A percentile compares a stretch with the other conserved stretches of the same genome.
phyloP scores from a whole-genome alignment of 352 stramenopile species.

The Globisporangium viniferum region DNA sequence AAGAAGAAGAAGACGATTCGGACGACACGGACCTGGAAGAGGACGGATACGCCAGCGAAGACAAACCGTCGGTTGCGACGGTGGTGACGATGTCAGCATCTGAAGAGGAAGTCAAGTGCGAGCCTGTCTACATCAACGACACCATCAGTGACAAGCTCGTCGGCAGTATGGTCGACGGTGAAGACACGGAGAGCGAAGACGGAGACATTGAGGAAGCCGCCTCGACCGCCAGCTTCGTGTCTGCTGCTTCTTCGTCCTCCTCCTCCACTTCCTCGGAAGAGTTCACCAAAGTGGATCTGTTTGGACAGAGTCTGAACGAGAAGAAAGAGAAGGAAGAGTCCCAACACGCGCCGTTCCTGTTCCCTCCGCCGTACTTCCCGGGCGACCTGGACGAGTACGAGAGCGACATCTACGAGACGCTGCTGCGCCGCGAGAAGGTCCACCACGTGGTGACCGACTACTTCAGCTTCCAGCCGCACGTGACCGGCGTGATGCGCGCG shows the following conservation, averaged over 20 bases:
- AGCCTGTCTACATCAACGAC: not conserved
- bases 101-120: not conserved
- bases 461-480: conserved; percentile 43
- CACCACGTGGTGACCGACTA: conserved; percentile 53
- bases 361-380: conserved; percentile 29
- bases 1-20: conserved; percentile 1
- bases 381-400: conserved; percentile 49
- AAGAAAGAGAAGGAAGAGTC: not conserved
- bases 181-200: conserved; percentile 20
- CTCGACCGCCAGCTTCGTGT: not conserved
- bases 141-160: not conserved
- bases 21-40: conserved; percentile 7
- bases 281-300: conserved; percentile 10
- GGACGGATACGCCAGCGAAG: not conserved
- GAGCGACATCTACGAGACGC: conserved; percentile 49
- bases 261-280: not conserved
- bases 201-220: not conserved
- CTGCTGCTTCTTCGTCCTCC: not conserved
- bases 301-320: conserved; percentile 9
- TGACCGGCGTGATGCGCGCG: conserved; percentile 59
- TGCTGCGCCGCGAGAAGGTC: conserved; percentile 36
- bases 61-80: not conserved
- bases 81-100: not conserved
- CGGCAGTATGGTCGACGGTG: conserved; percentile 2
- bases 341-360: conserved; percentile 18